Conservation (phyloP, 2,329 filamentous ascomycete genomes). For the Polychaeton citri region DNA sequence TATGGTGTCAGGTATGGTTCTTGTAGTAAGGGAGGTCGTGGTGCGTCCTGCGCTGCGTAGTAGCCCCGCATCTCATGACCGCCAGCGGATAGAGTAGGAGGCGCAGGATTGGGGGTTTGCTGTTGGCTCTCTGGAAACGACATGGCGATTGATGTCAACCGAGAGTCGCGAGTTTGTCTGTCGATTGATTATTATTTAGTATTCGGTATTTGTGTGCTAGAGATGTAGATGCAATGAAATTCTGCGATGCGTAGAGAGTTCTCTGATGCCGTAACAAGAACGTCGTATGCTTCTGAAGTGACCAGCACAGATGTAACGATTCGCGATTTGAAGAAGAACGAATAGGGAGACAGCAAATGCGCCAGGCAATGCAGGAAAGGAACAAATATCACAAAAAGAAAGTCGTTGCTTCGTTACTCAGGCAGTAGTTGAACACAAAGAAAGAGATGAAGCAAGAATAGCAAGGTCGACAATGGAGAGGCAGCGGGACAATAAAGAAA, state of each 20-base stretch:
- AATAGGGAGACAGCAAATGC: too few relatives aligned
- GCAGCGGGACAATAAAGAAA: slow-evolving; percentile 12
- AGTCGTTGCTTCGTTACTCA: too few relatives aligned
- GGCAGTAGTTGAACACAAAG: too few relatives aligned
- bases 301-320: background rate
- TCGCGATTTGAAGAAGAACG: background rate
- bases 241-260: background rate
- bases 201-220: background rate
- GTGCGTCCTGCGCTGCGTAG: slow-evolving; percentile 41
- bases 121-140: slow-evolving; percentile 39
- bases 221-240: background rate
- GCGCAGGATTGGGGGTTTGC: slow-evolving; percentile 40
- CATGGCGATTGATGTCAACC: slow-evolving; percentile 22
- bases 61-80: slow-evolving; percentile 49
- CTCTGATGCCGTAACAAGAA: background rate
- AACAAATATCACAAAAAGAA: too few relatives aligned
- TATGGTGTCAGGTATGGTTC: slow-evolving; percentile 72
- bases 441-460: slow-evolving; percentile 7
- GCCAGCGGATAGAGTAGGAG: slow-evolving; percentile 47
- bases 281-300: background rate
- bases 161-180: slow-evolving; percentile 17
- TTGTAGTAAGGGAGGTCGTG: slow-evolving; percentile 47
- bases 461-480: slow-evolving; percentile 1
- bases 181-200: slow-evolving; percentile 1
- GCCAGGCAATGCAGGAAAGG: too few relatives aligned